A percentile compares a stretch with the other conserved stretches of the same genome.
phyloP scores from a whole-genome alignment of 306 rosid genomes.

The Citrullus colocynthis region DNA sequence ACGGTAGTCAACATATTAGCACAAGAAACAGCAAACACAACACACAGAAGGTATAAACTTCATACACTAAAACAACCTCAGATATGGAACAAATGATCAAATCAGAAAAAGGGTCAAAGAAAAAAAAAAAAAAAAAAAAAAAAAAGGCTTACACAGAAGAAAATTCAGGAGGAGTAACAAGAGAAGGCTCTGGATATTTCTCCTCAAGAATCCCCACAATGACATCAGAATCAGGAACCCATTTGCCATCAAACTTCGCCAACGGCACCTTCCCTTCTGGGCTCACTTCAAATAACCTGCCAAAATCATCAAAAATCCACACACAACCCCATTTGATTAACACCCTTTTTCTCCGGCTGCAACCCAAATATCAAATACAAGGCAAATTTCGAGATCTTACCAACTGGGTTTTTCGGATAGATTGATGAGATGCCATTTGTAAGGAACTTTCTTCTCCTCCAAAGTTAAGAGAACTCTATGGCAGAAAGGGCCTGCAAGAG shows the following conservation, averaged over 20 bases:
- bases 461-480: conserved; percentile 71
- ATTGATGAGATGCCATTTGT: conserved; percentile 41
- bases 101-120: background rate
- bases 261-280: conserved; percentile 90
- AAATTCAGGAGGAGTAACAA: conserved; percentile 45
- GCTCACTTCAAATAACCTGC: conserved; percentile 60
- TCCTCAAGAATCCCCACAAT: conserved; percentile 60
- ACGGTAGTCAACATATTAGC: background rate
- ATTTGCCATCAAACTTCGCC: conserved; percentile 52
- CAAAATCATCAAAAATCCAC: conserved; percentile 2
- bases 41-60: background rate
- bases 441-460: conserved; percentile 70
- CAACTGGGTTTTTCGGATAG: conserved; percentile 58
- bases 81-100: background rate
- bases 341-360: background rate
- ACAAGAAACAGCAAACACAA: background rate
- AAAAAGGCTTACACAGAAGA: conserved; percentile 51
- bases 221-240: conserved; percentile 88
- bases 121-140: background rate
- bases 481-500: conserved; percentile 52
- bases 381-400: conserved; percentile 14
- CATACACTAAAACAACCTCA: background rate
- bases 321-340: conserved; percentile 6
- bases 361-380: background rate
- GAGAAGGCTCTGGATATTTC: conserved; percentile 55